A percentile compares a stretch with the other conserved stretches of the same genome.
Conservation (phyloP, 352 stramenopile genomes). For the Globisporangium echinulatum region DNA sequence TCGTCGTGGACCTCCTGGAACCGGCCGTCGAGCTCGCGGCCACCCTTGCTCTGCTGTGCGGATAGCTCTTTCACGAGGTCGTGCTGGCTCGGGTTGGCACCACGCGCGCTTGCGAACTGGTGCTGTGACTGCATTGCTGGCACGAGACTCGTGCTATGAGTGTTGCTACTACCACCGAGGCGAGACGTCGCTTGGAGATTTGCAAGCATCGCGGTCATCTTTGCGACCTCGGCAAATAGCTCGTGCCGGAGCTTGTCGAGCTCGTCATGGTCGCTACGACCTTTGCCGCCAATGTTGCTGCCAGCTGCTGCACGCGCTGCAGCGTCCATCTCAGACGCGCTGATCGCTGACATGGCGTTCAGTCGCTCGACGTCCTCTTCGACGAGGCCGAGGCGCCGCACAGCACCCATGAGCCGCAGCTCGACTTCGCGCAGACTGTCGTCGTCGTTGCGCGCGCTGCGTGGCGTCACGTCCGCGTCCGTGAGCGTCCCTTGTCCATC, state of each 20-base stretch:
- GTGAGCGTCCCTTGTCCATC: constrained; percentile 7
- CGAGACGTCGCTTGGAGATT: constrained; percentile 14
- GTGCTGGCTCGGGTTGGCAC: constrained; percentile 17
- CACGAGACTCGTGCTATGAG: constrained; percentile 15
- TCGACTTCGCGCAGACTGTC: constrained; percentile 51
- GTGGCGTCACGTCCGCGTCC: constrained; percentile 12
- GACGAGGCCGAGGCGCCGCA: constrained; percentile 41
- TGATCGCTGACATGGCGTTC: constrained; percentile 22
- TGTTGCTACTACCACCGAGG: neutral
- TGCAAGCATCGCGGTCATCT: constrained; percentile 21
- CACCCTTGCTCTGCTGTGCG: constrained; percentile 37
- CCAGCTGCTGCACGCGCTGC: constrained; percentile 1
- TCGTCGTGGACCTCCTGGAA: constrained; percentile 33
- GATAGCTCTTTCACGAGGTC: constrained; percentile 52
- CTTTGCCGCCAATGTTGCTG: neutral
- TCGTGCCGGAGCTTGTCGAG: constrained; percentile 44
- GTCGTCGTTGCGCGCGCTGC: constrained; percentile 7
- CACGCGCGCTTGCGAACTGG: constrained; percentile 9
- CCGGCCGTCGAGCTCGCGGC: constrained; percentile 38
- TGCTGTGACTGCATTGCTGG: constrained; percentile 10
- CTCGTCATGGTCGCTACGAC: constrained; percentile 18
- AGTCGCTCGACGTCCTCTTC: constrained; percentile 66
- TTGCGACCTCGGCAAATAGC: constrained; percentile 45
- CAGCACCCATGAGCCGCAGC: constrained; percentile 47
- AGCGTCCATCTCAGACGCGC: constrained; percentile 14